Evolutionary conservation across 164 flowering plant species (phyloP).

Genomic region (Akebia trifoliata): DNA sequence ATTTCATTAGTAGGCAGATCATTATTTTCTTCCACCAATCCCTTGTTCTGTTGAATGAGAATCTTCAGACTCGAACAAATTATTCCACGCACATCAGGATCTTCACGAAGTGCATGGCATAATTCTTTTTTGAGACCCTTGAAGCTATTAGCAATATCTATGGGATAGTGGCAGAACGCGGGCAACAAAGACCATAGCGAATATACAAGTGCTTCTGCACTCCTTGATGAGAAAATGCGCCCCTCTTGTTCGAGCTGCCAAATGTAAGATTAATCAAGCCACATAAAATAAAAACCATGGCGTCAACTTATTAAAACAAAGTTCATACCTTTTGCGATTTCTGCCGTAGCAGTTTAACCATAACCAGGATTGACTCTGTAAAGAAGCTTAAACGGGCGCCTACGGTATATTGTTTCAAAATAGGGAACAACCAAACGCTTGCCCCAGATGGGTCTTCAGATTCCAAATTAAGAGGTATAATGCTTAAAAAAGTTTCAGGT

Average conservation of each 20-base stretch:
- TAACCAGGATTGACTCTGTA: constrained; percentile 44
- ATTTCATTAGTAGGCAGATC: constrained; percentile 29
- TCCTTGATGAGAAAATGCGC: constrained; percentile 55
- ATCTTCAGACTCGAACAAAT: constrained; percentile 80
- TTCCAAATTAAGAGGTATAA: constrained; percentile 78
- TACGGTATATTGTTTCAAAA: constrained; percentile 73
- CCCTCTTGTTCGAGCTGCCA: constrained; percentile 77
- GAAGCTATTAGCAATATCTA: constrained; percentile 77
- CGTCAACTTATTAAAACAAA: background rate
- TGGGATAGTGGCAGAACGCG: constrained; percentile 91
- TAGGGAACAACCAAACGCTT: constrained; percentile 85
- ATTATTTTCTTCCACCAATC: constrained; percentile 34
- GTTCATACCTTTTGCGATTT: constrained; percentile 58
- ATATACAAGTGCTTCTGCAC: constrained; percentile 57
- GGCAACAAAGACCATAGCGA: constrained; percentile 90
- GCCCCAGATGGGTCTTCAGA: constrained; percentile 55
- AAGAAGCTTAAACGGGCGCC: constrained; percentile 78
- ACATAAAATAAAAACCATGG: background rate
- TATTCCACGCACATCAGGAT: constrained; percentile 63
- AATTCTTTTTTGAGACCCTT: constrained; percentile 43
- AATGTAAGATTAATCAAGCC: constrained; percentile 12
- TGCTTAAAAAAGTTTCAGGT: constrained; percentile 59
- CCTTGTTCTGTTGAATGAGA: constrained; percentile 79
- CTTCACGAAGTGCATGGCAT: constrained; percentile 50
- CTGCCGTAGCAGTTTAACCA: constrained; percentile 37